These are phyloP conservation scores for Saraca asoca DNA, from an alignment of 331 rosid species.

Conservation along the genomic window DNA sequence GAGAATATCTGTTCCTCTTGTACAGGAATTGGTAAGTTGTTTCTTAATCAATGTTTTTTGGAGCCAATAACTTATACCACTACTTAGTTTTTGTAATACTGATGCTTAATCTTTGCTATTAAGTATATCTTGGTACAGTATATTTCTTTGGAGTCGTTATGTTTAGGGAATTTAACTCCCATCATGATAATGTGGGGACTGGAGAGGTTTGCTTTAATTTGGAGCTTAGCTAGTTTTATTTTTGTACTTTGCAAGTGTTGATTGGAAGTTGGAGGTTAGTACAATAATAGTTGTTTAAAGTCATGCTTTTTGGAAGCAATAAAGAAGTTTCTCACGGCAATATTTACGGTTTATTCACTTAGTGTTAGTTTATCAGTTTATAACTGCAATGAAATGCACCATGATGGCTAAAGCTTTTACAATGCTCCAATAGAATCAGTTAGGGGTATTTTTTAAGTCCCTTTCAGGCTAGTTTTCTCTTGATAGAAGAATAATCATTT, in stretches of 20 bases:
- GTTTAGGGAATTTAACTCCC: background rate
- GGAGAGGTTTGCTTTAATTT: background rate
- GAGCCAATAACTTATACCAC: slow-evolving; percentile 8
- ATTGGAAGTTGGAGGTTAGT: background rate
- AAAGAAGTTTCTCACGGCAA: background rate
- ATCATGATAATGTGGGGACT: background rate
- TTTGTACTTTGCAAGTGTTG: background rate
- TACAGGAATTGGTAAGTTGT: slow-evolving; percentile 85
- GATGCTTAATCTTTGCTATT: background rate
- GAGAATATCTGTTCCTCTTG: slow-evolving; percentile 82
- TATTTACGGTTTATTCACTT: no score
- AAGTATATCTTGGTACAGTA: no score
- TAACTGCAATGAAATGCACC: background rate
- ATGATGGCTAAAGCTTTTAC: background rate
- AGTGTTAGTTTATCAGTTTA: background rate
- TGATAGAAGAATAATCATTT: background rate
- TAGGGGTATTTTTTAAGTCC: background rate
- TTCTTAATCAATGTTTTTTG: slow-evolving; percentile 18
- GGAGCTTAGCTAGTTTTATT: background rate
- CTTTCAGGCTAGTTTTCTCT: background rate
- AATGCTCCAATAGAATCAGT: background rate
- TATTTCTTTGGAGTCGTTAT: background rate
- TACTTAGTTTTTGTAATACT: background rate
- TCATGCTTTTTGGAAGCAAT: background rate
- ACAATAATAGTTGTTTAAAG: background rate